Conservation (phyloP, 2,329 filamentous ascomycete species). For the Fusarium nanum region DNA sequence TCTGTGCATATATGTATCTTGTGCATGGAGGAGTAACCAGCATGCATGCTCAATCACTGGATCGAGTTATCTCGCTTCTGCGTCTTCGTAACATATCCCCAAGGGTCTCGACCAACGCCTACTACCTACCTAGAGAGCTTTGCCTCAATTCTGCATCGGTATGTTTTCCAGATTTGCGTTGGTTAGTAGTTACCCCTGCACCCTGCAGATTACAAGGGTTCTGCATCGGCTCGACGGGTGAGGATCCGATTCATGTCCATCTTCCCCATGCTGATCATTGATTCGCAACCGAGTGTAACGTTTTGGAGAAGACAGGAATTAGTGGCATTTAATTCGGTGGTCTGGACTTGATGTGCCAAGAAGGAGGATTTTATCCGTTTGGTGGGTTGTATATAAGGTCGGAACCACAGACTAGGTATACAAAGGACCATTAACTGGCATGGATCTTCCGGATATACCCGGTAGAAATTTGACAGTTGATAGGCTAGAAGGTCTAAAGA, state of each 20-base stretch:
- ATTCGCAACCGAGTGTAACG: not conserved
- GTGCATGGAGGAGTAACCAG: not conserved
- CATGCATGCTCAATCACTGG: not conserved
- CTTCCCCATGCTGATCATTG: not conserved
- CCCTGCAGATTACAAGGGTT: not conserved
- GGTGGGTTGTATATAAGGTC: not conserved
- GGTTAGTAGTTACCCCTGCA: not conserved
- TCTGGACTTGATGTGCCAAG: not conserved
- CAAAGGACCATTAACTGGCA: not conserved
- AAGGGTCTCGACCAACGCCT: not conserved
- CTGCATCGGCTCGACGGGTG: not conserved
- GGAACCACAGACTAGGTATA: not conserved
- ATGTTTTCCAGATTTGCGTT: not conserved
- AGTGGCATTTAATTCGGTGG: not conserved
- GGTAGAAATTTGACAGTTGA: too few species aligned
- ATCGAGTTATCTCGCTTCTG: not conserved
- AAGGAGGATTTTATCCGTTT: not conserved
- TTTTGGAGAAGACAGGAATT: not conserved
- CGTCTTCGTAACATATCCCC: not conserved
- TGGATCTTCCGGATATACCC: not conserved
- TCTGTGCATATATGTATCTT: not conserved
- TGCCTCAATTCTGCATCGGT: not conserved
- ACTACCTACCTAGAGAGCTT: not conserved
- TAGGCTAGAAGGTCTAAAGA: too few species aligned
- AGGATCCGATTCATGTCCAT: not conserved